These are phyloP conservation scores for Phytophthora quininea DNA, from an alignment of 352 stramenopile genomes.

Conservation along the genomic window DNA sequence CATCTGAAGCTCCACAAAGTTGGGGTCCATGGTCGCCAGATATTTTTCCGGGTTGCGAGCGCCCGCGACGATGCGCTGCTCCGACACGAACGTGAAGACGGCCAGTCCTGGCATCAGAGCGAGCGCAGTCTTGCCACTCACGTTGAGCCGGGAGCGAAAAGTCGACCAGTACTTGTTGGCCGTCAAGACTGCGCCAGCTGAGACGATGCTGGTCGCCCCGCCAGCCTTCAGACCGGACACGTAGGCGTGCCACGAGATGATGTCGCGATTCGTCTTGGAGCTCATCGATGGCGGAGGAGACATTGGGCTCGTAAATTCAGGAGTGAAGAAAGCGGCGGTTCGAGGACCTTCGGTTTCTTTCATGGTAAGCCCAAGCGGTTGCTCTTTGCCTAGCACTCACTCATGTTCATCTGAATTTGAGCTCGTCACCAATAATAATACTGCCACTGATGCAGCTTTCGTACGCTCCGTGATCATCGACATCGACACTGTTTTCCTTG, in stretches of 20 bases:
- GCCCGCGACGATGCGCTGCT: conserved; percentile 50
- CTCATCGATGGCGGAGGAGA: conserved; percentile 1
- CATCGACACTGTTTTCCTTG: conserved; percentile 29
- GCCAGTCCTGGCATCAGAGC: conserved; percentile 53
- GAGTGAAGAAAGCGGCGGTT: conserved; percentile 4
- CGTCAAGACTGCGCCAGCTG: conserved; percentile 33
- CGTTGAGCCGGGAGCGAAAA: conserved; percentile 62
- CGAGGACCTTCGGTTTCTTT: neutral
- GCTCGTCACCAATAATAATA: no score
- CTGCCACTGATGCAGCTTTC: neutral
- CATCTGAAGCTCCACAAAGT: conserved; percentile 39
- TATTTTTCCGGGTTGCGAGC: conserved; percentile 69
- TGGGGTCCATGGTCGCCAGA: conserved; percentile 51
- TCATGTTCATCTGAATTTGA: no score
- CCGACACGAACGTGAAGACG: conserved; percentile 59
- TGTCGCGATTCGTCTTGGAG: conserved; percentile 24
- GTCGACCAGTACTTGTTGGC: conserved; percentile 56
- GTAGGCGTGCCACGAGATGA: conserved; percentile 46
- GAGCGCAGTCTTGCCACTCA: conserved; percentile 71
- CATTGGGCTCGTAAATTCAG: conserved; percentile 1
- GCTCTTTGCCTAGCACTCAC: no score
- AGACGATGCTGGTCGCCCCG: conserved; percentile 29
- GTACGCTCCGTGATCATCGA: conserved; percentile 6
- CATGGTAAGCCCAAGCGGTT: no score
- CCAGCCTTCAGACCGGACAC: conserved; percentile 48